Conservation (phyloP, 306 rosid genomes). For the Senna tora region DNA sequence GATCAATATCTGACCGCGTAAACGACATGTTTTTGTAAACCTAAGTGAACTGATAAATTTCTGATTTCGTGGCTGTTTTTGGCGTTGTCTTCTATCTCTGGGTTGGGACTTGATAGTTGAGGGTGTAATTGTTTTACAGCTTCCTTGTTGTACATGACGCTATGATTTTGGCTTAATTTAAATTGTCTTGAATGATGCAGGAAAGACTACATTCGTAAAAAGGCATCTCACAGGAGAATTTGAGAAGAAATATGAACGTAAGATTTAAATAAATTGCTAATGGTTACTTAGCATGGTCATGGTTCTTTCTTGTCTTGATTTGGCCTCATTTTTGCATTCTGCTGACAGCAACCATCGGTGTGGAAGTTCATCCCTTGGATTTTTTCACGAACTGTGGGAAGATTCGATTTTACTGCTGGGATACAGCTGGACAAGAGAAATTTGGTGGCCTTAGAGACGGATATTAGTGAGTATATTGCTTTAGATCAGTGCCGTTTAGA, state of each 20-base stretch:
- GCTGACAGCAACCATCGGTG: slow-evolving; percentile 72
- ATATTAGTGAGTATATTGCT: slow-evolving; percentile 74
- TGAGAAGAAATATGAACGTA: slow-evolving; percentile 82
- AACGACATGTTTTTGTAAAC: background rate
- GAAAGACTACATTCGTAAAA: slow-evolving; percentile 79
- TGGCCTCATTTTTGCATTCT: background rate
- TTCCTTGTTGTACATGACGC: background rate
- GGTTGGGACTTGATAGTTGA: background rate
- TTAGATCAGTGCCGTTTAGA: background rate
- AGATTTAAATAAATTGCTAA: slow-evolving; percentile 6
- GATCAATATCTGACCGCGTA: background rate
- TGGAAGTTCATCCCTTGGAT: slow-evolving; percentile 80
- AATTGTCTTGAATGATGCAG: slow-evolving; percentile 39
- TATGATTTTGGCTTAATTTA: background rate
- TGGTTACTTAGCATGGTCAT: background rate
- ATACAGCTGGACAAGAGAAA: slow-evolving; percentile 81
- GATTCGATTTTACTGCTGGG: slow-evolving; percentile 83
- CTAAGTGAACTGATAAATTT: background rate
- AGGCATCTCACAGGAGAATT: slow-evolving; percentile 85
- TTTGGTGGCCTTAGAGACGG: slow-evolving; percentile 85
- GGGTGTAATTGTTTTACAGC: background rate
- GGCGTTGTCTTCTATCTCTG: background rate
- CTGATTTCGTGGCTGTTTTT: background rate
- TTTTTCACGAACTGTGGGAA: slow-evolving; percentile 81
- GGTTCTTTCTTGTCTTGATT: background rate